Evolutionary conservation across 352 stramenopile species (phyloP), one percentile per base, ranked within the genome.

Genomic region (Phytophthora kernoviae): DNA sequence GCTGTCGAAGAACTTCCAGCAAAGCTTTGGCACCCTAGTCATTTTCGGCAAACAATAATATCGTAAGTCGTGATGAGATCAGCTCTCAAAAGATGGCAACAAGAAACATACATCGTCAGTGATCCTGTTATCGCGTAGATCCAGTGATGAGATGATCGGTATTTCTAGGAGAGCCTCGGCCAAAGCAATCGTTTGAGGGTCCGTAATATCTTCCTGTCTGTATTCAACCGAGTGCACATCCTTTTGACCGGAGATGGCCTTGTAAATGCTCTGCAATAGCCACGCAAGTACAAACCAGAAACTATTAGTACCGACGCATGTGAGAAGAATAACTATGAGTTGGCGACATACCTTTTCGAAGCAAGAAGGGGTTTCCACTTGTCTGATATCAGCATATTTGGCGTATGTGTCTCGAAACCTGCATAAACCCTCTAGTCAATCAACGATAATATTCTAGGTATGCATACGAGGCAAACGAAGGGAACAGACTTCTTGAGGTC

Each of bases 241-340:
- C 58, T 90, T 90, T 52, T 93, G 86, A 15, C 82, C 82, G 33
- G 86, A 91, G 41, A 94, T 93, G 5, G 84, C 82, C 55, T 93
- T 94, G 65, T 93, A 93, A 46, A 94, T 82, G 45, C 79, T 91
- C 84, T 93, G 12, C n/a, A 17, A 36, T n/a, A 9, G 9, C 15
- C 17, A 1, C 11, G 21, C 36, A n/a, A 34, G 17, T 5, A 33
- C 8, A 10, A n/a, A n/a, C n/a, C 6, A 21, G 4, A 20, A 22
- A 57, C 17, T 44, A 26, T 54, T 32, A 54, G 47, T 15, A 44
- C 17, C 2, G 32, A 42, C 14, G 9, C 24, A n/a, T 34, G 30
- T 34, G 30, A 17, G n/a, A 45, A 6, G 44, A 44, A 12, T 4
- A 44, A 4, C 7, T 22, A 12, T 14, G n/a, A 1, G 5, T 9